Conservation (phyloP, 768 basidiomycete species). For the Leucocoprinus leucothites region DNA sequence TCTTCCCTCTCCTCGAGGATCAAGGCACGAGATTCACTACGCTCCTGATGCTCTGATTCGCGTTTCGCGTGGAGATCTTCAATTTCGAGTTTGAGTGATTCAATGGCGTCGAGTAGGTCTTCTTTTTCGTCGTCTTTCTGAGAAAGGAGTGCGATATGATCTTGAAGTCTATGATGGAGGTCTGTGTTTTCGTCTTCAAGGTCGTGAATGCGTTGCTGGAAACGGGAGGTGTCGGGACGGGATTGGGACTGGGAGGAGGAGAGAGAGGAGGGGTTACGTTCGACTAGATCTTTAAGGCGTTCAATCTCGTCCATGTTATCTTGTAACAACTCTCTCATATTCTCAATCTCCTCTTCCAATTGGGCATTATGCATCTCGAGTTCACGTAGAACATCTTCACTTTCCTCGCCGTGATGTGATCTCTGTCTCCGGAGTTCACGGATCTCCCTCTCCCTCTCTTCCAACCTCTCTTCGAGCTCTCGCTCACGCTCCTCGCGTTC, state of each 20-base stretch:
- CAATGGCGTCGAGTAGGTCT: slow-evolving; percentile 63
- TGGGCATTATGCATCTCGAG: slow-evolving; percentile 61
- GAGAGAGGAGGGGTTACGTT: slow-evolving; percentile 39
- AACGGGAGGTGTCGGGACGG: slow-evolving; percentile 31
- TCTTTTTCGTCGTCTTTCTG: slow-evolving; percentile 71
- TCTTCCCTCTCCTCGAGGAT: slow-evolving; percentile 71
- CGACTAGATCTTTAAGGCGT: slow-evolving; percentile 64
- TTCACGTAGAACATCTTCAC: slow-evolving; percentile 56
- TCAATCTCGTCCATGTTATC: slow-evolving; percentile 87
- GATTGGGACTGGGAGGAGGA: slow-evolving; percentile 19
- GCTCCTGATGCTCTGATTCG: slow-evolving; percentile 62
- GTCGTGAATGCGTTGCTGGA: slow-evolving; percentile 50
- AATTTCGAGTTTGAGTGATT: slow-evolving; percentile 59
- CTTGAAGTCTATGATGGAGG: slow-evolving; percentile 53
- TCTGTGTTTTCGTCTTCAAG: slow-evolving; percentile 65
- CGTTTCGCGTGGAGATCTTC: slow-evolving; percentile 63
- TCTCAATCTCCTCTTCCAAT: slow-evolving; percentile 72
- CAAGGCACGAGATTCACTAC: slow-evolving; percentile 71
- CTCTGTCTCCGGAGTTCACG: slow-evolving; percentile 59
- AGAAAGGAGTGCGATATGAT: slow-evolving; percentile 51
- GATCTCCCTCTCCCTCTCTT: slow-evolving; percentile 60
- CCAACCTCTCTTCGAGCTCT: slow-evolving; percentile 13
- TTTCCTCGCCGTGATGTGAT: slow-evolving; percentile 28
- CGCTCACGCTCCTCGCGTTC: slow-evolving; percentile 12
- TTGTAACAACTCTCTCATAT: slow-evolving; percentile 62